A percentile compares a stretch with the other conserved stretches of the same genome.
These are phyloP conservation scores for Monilinia aucupariae DNA, from an alignment of 2,329 filamentous ascomycete genomes.

Conservation along the genomic window DNA sequence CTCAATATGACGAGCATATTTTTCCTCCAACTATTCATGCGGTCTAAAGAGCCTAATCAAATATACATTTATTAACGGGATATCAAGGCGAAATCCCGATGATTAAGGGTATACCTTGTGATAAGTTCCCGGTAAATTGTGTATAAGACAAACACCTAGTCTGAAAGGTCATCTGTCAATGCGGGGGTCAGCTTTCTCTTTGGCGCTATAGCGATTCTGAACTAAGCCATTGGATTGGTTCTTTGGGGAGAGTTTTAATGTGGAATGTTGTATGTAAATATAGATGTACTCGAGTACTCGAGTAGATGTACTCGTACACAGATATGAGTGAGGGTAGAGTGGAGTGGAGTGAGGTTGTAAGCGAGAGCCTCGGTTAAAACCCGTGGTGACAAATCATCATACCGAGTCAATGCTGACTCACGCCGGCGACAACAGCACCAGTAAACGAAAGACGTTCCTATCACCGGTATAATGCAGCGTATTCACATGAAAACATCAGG, in stretches of 20 bases:
- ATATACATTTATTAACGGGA: background rate
- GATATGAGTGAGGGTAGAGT: background rate
- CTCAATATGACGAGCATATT: conserved; percentile 10
- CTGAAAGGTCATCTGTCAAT: background rate
- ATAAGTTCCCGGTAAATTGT: background rate
- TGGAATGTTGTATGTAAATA: background rate
- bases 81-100: conserved; percentile 2
- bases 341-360: no score
- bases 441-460: background rate
- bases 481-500: background rate
- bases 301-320: no score
- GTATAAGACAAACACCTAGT: background rate
- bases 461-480: background rate
- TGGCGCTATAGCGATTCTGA: background rate
- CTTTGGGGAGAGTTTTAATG: background rate
- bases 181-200: background rate
- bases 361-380: background rate
- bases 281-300: background rate
- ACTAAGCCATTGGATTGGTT: background rate
- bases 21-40: conserved; percentile 10
- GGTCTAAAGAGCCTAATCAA: background rate
- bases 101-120: background rate
- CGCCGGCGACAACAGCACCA: background rate
- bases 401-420: conserved; percentile 3
- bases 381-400: background rate